Percentiles rank a stretch among this genome's conserved stretches.
Evolutionary conservation across 108 stramenopile species (phyloP).

Genomic region (Ochromonas danica): DNA sequence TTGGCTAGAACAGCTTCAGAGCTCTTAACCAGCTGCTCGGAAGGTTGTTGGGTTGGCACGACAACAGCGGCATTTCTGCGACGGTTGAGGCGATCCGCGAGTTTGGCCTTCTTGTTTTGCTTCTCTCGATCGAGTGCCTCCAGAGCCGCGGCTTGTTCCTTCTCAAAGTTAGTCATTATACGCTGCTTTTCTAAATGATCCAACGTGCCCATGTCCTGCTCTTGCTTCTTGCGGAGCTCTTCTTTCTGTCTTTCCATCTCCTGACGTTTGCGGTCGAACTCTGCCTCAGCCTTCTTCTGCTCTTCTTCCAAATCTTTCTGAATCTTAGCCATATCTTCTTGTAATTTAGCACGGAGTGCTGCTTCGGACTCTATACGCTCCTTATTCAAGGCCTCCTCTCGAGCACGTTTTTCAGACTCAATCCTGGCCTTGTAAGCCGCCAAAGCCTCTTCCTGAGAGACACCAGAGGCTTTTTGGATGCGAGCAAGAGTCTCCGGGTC

Average conservation of each 20-base stretch:
- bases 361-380: constrained; percentile 20
- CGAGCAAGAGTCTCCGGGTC: not conserved
- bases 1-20: not conserved
- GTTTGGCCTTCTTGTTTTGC: not conserved
- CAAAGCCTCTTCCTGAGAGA: constrained; percentile 20
- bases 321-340: constrained; percentile 33
- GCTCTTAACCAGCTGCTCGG: not conserved
- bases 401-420: not conserved
- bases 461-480: not conserved
- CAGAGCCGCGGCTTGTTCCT: not conserved
- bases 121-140: constrained; percentile 22
- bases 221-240: constrained; percentile 10
- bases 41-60: not conserved
- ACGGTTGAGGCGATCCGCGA: not conserved
- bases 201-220: constrained; percentile 1
- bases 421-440: not conserved
- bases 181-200: constrained; percentile 12
- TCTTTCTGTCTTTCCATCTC: constrained; percentile 2
- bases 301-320: constrained; percentile 5
- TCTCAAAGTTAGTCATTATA: constrained; percentile 25
- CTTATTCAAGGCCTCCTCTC: not conserved
- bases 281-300: not conserved
- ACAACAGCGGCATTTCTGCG: not conserved
- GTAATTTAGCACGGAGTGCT: not conserved
- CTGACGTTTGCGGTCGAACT: constrained; percentile 30